A percentile compares a stretch with the other conserved stretches of the same genome.
phyloP scores from a whole-genome alignment of 768 basidiomycete species.

The Pleurotus citrinopileatus region DNA sequence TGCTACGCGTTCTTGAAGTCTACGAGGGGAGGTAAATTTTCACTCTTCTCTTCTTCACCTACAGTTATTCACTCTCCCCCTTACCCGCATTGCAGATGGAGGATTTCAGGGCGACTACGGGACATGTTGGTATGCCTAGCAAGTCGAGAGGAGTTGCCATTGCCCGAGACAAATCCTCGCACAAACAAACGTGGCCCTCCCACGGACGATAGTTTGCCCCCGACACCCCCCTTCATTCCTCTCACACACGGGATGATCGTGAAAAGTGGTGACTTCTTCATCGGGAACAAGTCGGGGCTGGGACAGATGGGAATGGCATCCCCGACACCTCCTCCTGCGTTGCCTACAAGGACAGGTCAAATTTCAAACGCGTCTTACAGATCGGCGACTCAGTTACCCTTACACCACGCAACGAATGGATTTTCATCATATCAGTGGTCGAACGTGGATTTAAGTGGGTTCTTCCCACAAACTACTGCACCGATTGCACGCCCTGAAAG shows the following conservation, averaged over 20 bases:
- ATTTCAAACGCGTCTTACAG: no score
- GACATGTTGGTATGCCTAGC: not conserved
- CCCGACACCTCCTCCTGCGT: not conserved
- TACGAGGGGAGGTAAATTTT: slow-evolving; percentile 16
- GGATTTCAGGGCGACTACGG: slow-evolving; percentile 16
- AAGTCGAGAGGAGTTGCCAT: not conserved
- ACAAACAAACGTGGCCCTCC: not conserved
- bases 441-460: not conserved
- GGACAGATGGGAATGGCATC: no score
- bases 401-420: not conserved
- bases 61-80: no score
- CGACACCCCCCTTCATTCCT: not conserved
- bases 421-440: not conserved
- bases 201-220: not conserved
- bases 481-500: no score
- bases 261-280: not conserved
- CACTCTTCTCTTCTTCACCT: not conserved
- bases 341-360: not conserved
- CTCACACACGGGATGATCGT: not conserved
- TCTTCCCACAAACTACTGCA: not conserved
- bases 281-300: not conserved
- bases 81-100: slow-evolving; percentile 11
- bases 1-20: slow-evolving; percentile 31
- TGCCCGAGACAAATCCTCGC: not conserved
- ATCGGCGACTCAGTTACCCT: no score